Conservation (phyloP, 2,329 filamentous ascomycete genomes). For the Basipetospora chlamydospora region DNA sequence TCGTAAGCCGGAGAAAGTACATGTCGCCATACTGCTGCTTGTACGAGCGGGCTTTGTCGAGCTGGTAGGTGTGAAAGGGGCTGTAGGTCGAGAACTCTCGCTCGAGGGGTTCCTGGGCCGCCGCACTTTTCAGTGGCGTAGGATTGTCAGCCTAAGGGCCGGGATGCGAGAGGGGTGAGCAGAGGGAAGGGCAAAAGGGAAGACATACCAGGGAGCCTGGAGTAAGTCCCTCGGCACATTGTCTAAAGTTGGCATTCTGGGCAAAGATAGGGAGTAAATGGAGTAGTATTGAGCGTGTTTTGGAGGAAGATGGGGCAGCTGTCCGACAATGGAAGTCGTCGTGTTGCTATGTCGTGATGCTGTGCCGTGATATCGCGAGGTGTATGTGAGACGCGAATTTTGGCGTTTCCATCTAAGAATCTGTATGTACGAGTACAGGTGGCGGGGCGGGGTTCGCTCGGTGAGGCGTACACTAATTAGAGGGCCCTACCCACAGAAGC, state of each 20-base stretch:
- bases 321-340: no score
- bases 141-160: no score
- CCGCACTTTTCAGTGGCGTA: no score
- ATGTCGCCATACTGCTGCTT: constrained; percentile 94
- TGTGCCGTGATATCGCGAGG: no score
- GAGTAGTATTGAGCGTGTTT: neutral
- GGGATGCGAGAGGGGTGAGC: neutral
- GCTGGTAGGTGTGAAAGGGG: constrained; percentile 57
- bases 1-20: constrained; percentile 84
- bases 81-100: constrained; percentile 51
- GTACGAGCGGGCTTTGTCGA: constrained; percentile 62
- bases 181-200: neutral
- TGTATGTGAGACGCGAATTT: no score
- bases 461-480: no score
- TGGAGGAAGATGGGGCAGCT: neutral
- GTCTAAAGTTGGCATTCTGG: constrained; percentile 20
- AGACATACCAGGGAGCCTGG: constrained; percentile 18
- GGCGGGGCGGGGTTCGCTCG: no score
- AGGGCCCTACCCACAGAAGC: no score
- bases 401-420: no score
- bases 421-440: no score
- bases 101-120: constrained; percentile 26
- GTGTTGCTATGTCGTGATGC: neutral
- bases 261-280: neutral
- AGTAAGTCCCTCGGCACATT: constrained; percentile 19